phyloP scores from a whole-genome alignment of 495 filamentous ascomycete genomes.

The Neurospora tetraspora region DNA sequence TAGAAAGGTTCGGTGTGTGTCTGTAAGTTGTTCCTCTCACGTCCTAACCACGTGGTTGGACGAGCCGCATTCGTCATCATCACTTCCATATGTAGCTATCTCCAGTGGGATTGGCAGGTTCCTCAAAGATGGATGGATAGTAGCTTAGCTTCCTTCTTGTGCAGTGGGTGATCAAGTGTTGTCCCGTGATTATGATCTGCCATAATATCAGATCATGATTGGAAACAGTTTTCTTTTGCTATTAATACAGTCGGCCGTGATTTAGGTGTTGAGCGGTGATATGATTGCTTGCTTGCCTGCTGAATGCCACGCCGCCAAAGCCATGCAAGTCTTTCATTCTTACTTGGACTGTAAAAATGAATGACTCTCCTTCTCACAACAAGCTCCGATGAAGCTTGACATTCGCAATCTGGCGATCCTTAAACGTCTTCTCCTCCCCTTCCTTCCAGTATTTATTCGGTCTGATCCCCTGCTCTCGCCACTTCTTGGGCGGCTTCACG shows the following conservation, averaged over 20 bases:
- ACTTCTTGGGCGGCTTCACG: conserved; percentile 54
- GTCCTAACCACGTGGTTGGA: background rate
- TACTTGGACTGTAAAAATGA: background rate
- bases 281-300: background rate
- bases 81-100: background rate
- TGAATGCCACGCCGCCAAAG: background rate
- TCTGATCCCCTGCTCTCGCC: conserved; percentile 58
- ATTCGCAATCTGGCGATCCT: conserved; percentile 2
- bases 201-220: background rate
- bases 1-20: background rate
- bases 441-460: conserved; percentile 29
- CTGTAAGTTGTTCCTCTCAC: background rate
- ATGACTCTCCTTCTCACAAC: background rate
- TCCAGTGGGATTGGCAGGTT: background rate
- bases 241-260: background rate
- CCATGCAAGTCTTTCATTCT: background rate
- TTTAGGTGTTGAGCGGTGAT: background rate
- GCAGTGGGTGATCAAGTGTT: background rate
- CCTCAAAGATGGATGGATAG: background rate
- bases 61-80: background rate
- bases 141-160: background rate
- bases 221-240: background rate
- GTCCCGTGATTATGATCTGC: background rate
- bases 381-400: background rate
- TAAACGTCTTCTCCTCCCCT: conserved; percentile 7